Evolutionary conservation across 768 basidiomycete species (phyloP).

Genomic region (Crepidotus variabilis): DNA sequence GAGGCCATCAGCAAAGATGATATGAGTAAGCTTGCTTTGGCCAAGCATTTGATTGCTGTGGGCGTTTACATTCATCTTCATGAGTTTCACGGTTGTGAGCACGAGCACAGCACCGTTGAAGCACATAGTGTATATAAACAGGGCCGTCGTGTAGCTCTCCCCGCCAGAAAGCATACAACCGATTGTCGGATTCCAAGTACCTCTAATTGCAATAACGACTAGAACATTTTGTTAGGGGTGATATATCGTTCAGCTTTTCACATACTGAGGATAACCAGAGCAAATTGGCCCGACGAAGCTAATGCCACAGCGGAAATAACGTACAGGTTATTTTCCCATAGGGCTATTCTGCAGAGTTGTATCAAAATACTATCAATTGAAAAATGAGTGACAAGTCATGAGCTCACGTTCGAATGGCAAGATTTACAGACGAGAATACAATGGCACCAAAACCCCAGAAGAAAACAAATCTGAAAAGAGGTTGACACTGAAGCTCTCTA

Average conservation of each 20-base stretch:
- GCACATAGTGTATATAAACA: conserved; percentile 74
- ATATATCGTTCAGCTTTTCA: not conserved
- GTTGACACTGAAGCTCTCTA: conserved; percentile 55
- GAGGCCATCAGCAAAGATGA: conserved; percentile 73
- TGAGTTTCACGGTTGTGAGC: conserved; percentile 58
- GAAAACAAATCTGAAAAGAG: conserved; percentile 57
- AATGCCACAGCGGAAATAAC: conserved; percentile 44
- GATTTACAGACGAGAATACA: conserved; percentile 54
- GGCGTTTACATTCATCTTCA: conserved; percentile 18
- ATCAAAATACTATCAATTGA: not conserved
- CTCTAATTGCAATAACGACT: conserved; percentile 55
- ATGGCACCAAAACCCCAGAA: conserved; percentile 31
- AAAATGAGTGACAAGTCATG: conserved; percentile 13
- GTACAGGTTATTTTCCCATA: conserved; percentile 37
- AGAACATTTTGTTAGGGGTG: not conserved
- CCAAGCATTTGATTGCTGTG: conserved; percentile 18
- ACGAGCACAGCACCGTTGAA: conserved; percentile 61
- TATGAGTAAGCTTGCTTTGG: conserved; percentile 46
- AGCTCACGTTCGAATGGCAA: conserved; percentile 50
- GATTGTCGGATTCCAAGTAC: conserved; percentile 41
- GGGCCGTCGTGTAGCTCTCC: conserved; percentile 61
- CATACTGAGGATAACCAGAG: conserved; percentile 58
- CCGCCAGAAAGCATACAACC: conserved; percentile 55
- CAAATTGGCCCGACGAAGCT: conserved; percentile 65
- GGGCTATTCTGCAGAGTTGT: not conserved